These are phyloP conservation scores for Prunus dulcis DNA, from an alignment of 306 rosid genomes.

Conservation along the genomic window DNA sequence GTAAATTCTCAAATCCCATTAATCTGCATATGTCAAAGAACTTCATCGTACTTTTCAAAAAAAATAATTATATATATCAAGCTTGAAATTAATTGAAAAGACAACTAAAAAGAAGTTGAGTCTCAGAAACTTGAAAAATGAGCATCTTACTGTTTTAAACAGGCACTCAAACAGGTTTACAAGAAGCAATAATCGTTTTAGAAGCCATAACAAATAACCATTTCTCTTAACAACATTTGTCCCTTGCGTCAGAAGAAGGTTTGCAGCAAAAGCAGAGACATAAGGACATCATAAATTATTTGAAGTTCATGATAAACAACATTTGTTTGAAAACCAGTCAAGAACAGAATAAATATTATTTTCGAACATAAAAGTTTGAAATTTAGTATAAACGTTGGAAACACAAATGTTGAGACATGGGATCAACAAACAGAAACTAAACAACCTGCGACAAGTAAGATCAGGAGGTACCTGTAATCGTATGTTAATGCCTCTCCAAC, in stretches of 20 bases:
- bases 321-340: neutral
- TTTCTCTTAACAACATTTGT: neutral
- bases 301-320: neutral
- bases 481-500: slow-evolving; percentile 86
- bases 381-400: neutral
- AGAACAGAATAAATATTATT: neutral
- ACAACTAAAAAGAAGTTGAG: too few species aligned
- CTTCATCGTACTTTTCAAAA: neutral
- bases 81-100: too few species aligned
- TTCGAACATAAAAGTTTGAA: neutral
- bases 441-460: slow-evolving; percentile 6
- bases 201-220: neutral
- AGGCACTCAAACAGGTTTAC: neutral
- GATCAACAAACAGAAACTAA: neutral
- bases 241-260: neutral
- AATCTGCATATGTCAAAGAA: neutral
- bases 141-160: too few species aligned
- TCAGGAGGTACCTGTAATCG: slow-evolving; percentile 67
- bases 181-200: neutral
- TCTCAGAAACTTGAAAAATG: too few species aligned
- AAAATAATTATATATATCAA: too few species aligned
- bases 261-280: neutral
- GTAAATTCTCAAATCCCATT: neutral
- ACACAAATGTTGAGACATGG: neutral
- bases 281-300: neutral